A percentile compares a stretch with the other conserved stretches of the same genome.
phyloP scores from a whole-genome alignment of 2,329 filamentous ascomycete genomes.

The Fusarium succisae region DNA sequence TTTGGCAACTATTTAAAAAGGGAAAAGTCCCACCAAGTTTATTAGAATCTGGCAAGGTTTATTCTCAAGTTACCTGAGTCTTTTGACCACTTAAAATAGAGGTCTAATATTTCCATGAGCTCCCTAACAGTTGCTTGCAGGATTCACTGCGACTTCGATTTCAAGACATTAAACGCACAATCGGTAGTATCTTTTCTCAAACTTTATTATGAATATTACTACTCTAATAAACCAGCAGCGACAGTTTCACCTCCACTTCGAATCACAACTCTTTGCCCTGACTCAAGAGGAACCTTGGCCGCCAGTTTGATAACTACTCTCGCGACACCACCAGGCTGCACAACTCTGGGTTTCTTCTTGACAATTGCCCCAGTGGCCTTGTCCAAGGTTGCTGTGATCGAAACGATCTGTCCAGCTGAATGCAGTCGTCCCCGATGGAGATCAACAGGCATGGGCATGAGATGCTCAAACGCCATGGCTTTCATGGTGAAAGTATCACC shows the following conservation, averaged over 20 bases:
- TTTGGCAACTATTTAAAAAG: background rate
- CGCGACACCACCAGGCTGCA: constrained; percentile 82
- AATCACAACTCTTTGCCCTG: constrained; percentile 81
- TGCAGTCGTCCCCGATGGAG: constrained; percentile 88
- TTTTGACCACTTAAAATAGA: background rate
- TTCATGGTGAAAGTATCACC: constrained; percentile 82
- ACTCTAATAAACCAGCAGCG: constrained; percentile 86
- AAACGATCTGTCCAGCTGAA: constrained; percentile 76
- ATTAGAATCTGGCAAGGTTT: background rate
- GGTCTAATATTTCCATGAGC: background rate
- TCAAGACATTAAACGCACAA: background rate
- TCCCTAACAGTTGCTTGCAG: background rate
- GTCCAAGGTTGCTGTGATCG: constrained; percentile 78
- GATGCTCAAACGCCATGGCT: constrained; percentile 86
- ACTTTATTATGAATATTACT: constrained; percentile 19
- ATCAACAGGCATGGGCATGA: constrained; percentile 90
- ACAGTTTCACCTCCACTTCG: constrained; percentile 84
- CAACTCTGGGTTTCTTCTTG: constrained; percentile 86
- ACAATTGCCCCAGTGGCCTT: constrained; percentile 78
- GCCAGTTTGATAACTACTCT: constrained; percentile 80
- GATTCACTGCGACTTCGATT: background rate
- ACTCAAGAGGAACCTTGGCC: constrained; percentile 79
- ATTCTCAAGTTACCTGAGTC: background rate
- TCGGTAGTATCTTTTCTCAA: background rate
- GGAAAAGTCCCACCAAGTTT: background rate